phyloP scores from a whole-genome alignment of 1,284 basidiomycete species.

The Rhodotorula sp. region DNA sequence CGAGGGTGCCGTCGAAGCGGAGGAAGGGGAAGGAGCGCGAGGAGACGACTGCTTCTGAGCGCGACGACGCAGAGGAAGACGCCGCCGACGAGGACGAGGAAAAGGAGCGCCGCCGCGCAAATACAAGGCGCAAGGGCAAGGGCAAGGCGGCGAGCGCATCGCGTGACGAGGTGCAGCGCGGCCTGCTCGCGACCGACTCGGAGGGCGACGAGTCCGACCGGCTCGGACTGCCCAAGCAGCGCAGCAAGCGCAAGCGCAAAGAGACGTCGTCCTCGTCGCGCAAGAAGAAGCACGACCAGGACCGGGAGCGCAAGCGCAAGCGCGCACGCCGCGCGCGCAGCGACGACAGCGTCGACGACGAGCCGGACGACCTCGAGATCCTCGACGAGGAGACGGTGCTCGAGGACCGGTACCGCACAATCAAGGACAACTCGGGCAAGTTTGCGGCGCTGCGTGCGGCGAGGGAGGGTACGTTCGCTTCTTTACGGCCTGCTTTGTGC shows the following conservation, averaged over 20 bases:
- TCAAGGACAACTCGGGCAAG: conserved; percentile 5
- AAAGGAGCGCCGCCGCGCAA: background rate
- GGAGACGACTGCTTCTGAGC: background rate
- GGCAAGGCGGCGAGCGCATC: background rate
- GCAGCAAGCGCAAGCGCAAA: conserved; percentile 2
- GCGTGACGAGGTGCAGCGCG: conserved; percentile 6
- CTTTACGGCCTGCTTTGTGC: background rate
- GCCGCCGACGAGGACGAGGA: background rate
- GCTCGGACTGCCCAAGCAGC: background rate
- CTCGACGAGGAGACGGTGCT: conserved; percentile 25
- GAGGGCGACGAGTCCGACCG: background rate
- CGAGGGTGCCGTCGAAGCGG: background rate
- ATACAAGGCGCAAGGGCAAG: background rate
- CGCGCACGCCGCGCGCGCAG: background rate
- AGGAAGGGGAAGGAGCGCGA: background rate
- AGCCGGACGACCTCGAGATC: conserved; percentile 28
- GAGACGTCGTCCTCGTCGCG: too few relatives aligned
- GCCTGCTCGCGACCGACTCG: background rate
- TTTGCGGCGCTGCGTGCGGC: conserved; percentile 20
- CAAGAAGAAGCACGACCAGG: background rate
- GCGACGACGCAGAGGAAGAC: background rate
- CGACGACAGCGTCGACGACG: conserved; percentile 18
- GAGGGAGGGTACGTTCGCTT: conserved; percentile 3
- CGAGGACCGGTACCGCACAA: conserved; percentile 1
- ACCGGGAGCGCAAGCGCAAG: background rate